phyloP scores from a whole-genome alignment of 495 filamentous ascomycete species.

The Daldinia vernicosa region DNA sequence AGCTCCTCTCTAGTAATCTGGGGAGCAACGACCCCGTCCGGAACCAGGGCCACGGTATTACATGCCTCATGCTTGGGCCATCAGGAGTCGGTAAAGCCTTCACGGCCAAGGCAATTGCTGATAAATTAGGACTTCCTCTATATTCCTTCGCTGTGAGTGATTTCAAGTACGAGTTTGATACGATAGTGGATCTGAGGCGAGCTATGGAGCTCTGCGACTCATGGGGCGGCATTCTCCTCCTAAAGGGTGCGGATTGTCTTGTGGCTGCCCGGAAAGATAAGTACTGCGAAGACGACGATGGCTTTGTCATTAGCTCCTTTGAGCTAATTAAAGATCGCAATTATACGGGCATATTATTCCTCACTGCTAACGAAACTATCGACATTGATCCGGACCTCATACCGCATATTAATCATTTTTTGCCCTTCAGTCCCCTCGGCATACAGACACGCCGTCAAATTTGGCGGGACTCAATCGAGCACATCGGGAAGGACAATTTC shows the following conservation, averaged over 20 bases:
- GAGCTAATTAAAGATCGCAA: constrained; percentile 58
- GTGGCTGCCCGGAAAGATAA: constrained; percentile 60
- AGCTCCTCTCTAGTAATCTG: constrained; percentile 55
- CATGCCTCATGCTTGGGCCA: constrained; percentile 62
- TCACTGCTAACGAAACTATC: constrained; percentile 61
- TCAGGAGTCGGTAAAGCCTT: constrained; percentile 67
- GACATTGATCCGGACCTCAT: constrained; percentile 62
- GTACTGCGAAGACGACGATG: constrained; percentile 45
- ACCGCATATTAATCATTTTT: constrained; percentile 60
- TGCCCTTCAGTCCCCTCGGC: constrained; percentile 59
- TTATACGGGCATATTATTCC: constrained; percentile 67
- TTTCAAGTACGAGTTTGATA: too few species aligned
- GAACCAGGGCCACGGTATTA: constrained; percentile 65
- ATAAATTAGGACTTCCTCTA: constrained; percentile 57
- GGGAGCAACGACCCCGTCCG: constrained; percentile 71
- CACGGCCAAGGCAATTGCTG: constrained; percentile 63
- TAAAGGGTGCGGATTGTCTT: constrained; percentile 75
- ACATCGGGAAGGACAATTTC: not conserved
- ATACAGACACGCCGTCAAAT: constrained; percentile 42
- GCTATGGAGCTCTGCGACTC: constrained; percentile 45
- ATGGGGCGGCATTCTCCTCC: constrained; percentile 63
- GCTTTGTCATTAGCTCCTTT: constrained; percentile 45
- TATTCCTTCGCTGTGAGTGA: constrained; percentile 58
- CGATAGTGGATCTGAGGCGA: too few species aligned
- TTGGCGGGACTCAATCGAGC: constrained; percentile 47